phyloP scores from a whole-genome alignment of 2,329 filamentous ascomycete genomes.

The Stachybotrys chlorohalonatus region DNA sequence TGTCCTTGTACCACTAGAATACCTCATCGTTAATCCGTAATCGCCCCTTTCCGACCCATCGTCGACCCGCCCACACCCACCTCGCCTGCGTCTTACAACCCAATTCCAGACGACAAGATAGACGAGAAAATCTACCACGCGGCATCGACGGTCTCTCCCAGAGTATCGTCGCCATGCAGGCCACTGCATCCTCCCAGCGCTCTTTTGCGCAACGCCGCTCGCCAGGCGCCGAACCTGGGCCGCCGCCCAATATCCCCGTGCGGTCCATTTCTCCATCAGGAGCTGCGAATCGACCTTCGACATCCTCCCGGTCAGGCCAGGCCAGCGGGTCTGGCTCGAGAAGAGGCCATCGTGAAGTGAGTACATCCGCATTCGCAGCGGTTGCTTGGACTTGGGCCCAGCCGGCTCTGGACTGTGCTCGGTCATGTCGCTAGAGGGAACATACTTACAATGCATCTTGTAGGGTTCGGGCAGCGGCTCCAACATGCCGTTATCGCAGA shows the following conservation, averaged over 20 bases:
- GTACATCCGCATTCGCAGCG: conserved; percentile 4
- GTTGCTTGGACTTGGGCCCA: not conserved
- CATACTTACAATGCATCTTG: conserved; percentile 5
- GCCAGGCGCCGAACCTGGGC: conserved; percentile 52
- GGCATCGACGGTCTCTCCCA: not conserved
- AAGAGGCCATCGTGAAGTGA: conserved; percentile 24
- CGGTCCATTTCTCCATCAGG: conserved; percentile 55
- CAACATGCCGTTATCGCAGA: conserved; percentile 79
- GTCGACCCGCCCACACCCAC: conserved; percentile 1
- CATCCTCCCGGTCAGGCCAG: conserved; percentile 52
- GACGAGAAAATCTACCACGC: not conserved
- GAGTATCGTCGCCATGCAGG: conserved; percentile 33
- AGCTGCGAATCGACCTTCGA: conserved; percentile 54
- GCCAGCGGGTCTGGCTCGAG: conserved; percentile 16
- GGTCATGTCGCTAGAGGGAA: not conserved
- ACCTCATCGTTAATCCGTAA: conserved; percentile 1
- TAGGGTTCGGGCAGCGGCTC: conserved; percentile 47
- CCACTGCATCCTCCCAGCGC: conserved; percentile 41
- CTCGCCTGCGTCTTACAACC: not conserved
- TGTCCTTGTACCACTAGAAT: not conserved
- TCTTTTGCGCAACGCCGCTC: conserved; percentile 48
- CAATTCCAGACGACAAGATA: not conserved
- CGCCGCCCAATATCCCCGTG: conserved; percentile 44
- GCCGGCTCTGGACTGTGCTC: not conserved
- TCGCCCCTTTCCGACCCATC: conserved; percentile 1